Conservation (phyloP, 148 eudicot species). For the Tetragonia tetragonoides region DNA sequence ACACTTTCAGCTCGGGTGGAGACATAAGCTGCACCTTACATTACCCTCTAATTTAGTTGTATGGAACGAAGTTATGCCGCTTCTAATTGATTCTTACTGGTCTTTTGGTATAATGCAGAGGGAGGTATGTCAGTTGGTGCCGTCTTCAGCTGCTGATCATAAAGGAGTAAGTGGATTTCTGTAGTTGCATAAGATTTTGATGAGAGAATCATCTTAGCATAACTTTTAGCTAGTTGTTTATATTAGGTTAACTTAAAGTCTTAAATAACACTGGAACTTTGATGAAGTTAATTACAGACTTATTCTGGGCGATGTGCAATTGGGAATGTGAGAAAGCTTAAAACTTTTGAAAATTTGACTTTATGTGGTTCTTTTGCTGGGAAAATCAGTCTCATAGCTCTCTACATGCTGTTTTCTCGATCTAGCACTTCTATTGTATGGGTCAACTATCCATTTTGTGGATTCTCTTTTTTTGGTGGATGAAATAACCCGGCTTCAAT, state of each 20-base stretch:
- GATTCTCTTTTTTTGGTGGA: not conserved
- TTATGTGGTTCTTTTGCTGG: too few species aligned
- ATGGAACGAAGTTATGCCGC: conserved; percentile 1
- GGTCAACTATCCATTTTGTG: not conserved
- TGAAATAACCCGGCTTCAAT: not conserved
- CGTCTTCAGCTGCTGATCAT: conserved; percentile 69
- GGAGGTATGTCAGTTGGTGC: conserved; percentile 86
- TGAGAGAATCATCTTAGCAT: not conserved
- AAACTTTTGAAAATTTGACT: too few species aligned
- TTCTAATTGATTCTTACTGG: conserved; percentile 18
- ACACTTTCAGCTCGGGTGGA: not conserved
- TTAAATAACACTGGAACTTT: too few species aligned
- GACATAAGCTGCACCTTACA: not conserved
- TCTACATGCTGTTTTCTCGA: too few species aligned
- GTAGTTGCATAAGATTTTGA: not conserved
- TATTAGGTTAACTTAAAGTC: too few species aligned
- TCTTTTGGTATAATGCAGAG: conserved; percentile 54
- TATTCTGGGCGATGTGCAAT: too few species aligned
- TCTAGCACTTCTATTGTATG: too few species aligned
- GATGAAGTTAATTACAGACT: too few species aligned
- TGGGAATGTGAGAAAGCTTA: too few species aligned
- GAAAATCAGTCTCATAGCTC: too few species aligned
- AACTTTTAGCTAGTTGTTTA: too few species aligned
- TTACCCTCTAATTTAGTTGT: not conserved
- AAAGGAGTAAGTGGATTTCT: conserved; percentile 81